These are phyloP conservation scores for Entophlyctis luteolus DNA, from an alignment of 192 early-diverging fungal species.

Conservation along the genomic window DNA sequence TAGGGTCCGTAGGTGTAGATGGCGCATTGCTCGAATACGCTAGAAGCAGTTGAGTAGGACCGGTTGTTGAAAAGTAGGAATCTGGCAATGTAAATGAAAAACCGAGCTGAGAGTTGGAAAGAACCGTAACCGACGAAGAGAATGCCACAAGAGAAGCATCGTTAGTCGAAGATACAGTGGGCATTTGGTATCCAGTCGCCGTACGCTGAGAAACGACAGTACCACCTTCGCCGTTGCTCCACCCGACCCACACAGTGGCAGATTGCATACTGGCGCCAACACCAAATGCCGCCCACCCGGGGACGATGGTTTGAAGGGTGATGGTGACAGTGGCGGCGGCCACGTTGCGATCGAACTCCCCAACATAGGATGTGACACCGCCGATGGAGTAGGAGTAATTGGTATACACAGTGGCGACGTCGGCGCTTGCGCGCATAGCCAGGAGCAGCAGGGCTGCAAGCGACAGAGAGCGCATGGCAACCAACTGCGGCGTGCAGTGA, in stretches of 20 bases:
- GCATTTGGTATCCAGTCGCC: conserved; percentile 4
- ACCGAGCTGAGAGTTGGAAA: not conserved
- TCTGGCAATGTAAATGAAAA: conserved; percentile 1
- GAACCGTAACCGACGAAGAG: not conserved
- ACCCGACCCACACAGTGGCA: conserved; percentile 31
- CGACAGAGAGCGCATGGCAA: too few species aligned
- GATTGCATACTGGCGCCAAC: conserved; percentile 13
- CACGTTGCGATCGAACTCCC: not conserved
- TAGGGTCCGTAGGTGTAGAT: not conserved
- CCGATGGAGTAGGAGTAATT: too few species aligned
- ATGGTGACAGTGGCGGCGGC: not conserved
- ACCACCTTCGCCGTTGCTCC: conserved; percentile 9
- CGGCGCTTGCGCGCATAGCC: too few species aligned
- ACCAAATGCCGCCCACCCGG: conserved; percentile 9
- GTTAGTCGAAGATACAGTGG: not conserved
- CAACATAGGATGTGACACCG: too few species aligned
- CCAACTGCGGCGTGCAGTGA: too few species aligned
- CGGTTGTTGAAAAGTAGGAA: not conserved
- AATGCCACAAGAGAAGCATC: not conserved
- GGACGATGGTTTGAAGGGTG: not conserved
- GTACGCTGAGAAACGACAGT: conserved; percentile 25
- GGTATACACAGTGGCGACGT: too few species aligned
- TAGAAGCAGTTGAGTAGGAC: conserved; percentile 7
- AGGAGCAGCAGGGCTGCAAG: too few species aligned
- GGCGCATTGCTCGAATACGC: not conserved